phyloP scores from a whole-genome alignment of 2,329 filamentous ascomycete genomes.

The Basipetospora sp. region DNA sequence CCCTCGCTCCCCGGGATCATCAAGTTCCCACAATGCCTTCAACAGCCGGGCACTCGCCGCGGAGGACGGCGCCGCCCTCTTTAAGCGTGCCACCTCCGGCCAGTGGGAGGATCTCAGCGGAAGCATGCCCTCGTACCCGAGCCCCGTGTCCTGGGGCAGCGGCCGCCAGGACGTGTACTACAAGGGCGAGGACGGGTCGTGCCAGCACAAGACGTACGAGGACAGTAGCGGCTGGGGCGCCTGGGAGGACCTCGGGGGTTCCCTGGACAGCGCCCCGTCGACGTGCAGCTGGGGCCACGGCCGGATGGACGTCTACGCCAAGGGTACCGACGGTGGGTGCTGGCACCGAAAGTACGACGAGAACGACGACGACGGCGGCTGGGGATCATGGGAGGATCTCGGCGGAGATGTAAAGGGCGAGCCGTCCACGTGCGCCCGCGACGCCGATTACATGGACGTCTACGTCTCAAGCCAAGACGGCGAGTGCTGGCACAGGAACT shows the following conservation, averaged over 20 bases:
- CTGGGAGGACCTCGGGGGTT: constrained; percentile 16
- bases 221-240: constrained; percentile 8
- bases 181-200: constrained; percentile 11
- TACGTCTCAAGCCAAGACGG: constrained; percentile 16
- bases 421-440: constrained; percentile 15
- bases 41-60: neutral
- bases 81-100: neutral
- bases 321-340: constrained; percentile 15
- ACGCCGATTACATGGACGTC: constrained; percentile 14
- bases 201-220: constrained; percentile 13
- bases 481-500: constrained; percentile 13
- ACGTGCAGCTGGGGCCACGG: constrained; percentile 15
- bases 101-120: constrained; percentile 4
- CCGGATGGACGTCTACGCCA: constrained; percentile 16
- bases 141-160: constrained; percentile 13
- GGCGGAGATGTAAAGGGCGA: constrained; percentile 15
- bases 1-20: neutral
- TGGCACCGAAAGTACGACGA: constrained; percentile 14
- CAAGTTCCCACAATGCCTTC: neutral
- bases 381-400: constrained; percentile 15
- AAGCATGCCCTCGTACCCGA: constrained; percentile 3
- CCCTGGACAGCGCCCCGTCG: constrained; percentile 13
- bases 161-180: constrained; percentile 14
- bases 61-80: neutral
- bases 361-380: constrained; percentile 12